These are phyloP conservation scores for Lachancea dasiensis DNA, from an alignment of 805 yeast genomes.

Conservation along the genomic window DNA sequence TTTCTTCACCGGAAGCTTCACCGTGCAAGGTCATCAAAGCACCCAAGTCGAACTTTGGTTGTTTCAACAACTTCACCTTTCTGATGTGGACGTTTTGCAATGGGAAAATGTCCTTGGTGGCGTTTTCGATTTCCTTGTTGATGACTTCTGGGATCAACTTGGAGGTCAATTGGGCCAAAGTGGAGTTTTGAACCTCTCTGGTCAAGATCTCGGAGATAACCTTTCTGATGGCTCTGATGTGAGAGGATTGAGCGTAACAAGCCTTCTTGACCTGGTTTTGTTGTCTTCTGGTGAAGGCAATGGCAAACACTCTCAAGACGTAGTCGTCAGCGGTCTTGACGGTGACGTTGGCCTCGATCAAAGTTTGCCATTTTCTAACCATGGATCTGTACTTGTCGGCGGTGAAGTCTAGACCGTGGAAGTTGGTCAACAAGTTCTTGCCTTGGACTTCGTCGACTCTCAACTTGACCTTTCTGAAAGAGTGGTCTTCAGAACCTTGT, in stretches of 20 bases:
- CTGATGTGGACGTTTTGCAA: slow-evolving; percentile 98
- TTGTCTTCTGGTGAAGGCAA: slow-evolving; percentile 98
- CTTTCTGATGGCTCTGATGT: slow-evolving; percentile 95
- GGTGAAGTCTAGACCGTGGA: slow-evolving; percentile 99
- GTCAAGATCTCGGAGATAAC: slow-evolving; percentile 94
- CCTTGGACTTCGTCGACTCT: slow-evolving; percentile 99
- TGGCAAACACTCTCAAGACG: slow-evolving; percentile 92
- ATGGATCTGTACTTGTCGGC: slow-evolving; percentile 95
- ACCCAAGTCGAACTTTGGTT: slow-evolving; percentile 98
- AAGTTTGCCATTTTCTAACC: slow-evolving; percentile 98
- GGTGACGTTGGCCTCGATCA: slow-evolving; percentile 96
- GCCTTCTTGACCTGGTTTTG: slow-evolving; percentile 97
- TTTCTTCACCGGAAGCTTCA: slow-evolving; percentile 88
- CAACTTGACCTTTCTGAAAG: slow-evolving; percentile 94
- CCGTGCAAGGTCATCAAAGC: slow-evolving; percentile 95
- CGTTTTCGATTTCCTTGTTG: slow-evolving; percentile 97
- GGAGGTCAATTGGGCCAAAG: slow-evolving; percentile 93
- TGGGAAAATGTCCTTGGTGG: slow-evolving; percentile 92
- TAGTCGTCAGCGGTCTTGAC: slow-evolving; percentile 98
- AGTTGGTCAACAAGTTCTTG: slow-evolving; percentile 96
- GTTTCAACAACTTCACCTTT: slow-evolving; percentile 97
- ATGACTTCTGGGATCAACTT: slow-evolving; percentile 98
- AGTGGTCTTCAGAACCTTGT: slow-evolving; percentile 98
- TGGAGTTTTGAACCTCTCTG: slow-evolving; percentile 91
- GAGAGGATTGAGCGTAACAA: slow-evolving; percentile 95